A percentile compares a stretch with the other conserved stretches of the same genome.
Conservation (phyloP, 306 rosid genomes). For the Arachis hypogaea region DNA sequence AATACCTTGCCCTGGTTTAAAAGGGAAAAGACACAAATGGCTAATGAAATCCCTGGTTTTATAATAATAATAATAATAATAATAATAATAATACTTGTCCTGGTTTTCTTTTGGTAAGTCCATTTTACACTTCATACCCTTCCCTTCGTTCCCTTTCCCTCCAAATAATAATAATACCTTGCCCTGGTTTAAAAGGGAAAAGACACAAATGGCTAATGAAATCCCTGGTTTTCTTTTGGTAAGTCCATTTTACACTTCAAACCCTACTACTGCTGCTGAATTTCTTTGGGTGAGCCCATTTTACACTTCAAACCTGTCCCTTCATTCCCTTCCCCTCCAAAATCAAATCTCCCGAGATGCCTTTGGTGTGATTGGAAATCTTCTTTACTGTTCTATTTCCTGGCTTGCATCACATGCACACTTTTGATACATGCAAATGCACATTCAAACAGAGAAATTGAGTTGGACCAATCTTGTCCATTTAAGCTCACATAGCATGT, state of each 20-base stretch:
- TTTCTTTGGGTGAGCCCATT: no score
- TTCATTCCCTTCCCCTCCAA: no score
- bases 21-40: background rate
- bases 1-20: background rate
- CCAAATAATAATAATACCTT: background rate
- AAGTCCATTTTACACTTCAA: background rate
- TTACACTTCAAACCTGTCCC: no score
- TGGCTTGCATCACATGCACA: conserved; percentile 1
- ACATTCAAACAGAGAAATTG: background rate
- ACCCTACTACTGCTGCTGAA: no score
- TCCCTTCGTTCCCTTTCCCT: no score
- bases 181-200: background rate
- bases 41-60: background rate
- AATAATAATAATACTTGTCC: no score
- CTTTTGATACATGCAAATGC: background rate
- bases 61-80: no score
- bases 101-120: background rate
- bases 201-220: background rate
- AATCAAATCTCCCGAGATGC: no score
- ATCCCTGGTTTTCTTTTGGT: background rate
- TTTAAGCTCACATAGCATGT: conserved; percentile 1
- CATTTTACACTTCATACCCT: no score
- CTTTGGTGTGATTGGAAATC: conserved; percentile 10
- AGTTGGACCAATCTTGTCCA: background rate
- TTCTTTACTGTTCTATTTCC: background rate